phyloP scores from a whole-genome alignment of 2,329 filamentous ascomycete species.

The Dactylonectria estremocensis region DNA sequence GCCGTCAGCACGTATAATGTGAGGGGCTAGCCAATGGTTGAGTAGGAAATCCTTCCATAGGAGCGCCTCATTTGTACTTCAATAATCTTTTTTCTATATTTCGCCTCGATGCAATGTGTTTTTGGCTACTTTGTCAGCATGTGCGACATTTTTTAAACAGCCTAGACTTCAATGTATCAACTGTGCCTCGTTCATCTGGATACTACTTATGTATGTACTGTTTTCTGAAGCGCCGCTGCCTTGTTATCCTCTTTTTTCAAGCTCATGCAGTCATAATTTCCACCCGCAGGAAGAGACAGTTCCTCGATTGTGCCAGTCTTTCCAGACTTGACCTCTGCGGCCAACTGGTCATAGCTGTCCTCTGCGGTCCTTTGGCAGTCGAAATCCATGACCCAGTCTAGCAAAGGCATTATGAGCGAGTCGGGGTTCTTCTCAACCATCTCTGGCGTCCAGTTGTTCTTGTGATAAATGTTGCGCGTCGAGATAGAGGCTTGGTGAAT shows the following conservation, averaged over 20 bases:
- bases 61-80: too few species aligned
- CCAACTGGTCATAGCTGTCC: background rate
- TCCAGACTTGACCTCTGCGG: constrained; percentile 9
- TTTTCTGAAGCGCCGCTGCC: background rate
- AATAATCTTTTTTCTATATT: too few species aligned
- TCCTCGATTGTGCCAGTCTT: constrained; percentile 13
- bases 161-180: too few species aligned
- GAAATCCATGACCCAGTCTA: constrained; percentile 20
- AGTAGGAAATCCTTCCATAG: too few species aligned
- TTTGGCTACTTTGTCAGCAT: too few species aligned
- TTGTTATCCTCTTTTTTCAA: background rate
- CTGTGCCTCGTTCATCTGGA: too few species aligned
- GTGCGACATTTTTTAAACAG: too few species aligned
- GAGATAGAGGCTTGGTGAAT: constrained; percentile 16
- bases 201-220: background rate
- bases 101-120: too few species aligned
- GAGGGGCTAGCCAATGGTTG: too few species aligned
- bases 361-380: constrained; percentile 7
- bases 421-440: constrained; percentile 13
- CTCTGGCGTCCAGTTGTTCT: constrained; percentile 6
- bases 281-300: constrained; percentile 11
- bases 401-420: constrained; percentile 1
- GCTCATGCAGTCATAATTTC: constrained; percentile 2
- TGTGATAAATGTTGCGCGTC: constrained; percentile 11
- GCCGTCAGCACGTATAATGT: too few species aligned